These are phyloP conservation scores for Morella rubra DNA, from an alignment of 306 rosid species.

Conservation along the genomic window DNA sequence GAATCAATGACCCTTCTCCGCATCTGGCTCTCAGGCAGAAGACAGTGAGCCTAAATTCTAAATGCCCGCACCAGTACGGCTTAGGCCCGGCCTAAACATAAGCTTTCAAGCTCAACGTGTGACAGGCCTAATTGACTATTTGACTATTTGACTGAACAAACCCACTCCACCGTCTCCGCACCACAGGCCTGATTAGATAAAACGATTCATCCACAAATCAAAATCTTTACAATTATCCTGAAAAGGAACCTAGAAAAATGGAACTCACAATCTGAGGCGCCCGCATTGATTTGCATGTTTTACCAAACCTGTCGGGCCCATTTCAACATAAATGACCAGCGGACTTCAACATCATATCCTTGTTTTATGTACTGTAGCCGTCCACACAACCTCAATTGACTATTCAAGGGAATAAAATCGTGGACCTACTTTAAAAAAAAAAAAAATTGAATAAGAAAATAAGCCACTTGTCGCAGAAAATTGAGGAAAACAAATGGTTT, in stretches of 20 bases:
- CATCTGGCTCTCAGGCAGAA: too few relatives aligned
- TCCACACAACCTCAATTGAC: not conserved
- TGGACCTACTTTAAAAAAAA: not conserved
- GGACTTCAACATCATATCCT: not conserved
- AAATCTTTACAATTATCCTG: too few relatives aligned
- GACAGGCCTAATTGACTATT: too few relatives aligned
- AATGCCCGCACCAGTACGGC: too few relatives aligned
- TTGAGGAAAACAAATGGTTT: too few relatives aligned
- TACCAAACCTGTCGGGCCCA: not conserved
- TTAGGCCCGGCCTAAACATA: too few relatives aligned
- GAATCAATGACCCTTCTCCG: too few relatives aligned
- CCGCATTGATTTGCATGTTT: not conserved
- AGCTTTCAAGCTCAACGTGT: too few relatives aligned
- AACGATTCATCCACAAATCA: too few relatives aligned
- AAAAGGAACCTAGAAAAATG: too few relatives aligned
- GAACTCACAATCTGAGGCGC: too few relatives aligned
- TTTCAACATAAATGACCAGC: not conserved
- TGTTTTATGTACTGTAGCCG: not conserved
- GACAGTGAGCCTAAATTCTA: too few relatives aligned
- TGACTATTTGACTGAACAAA: not conserved
- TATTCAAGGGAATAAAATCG: not conserved
- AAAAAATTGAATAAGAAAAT: not conserved
- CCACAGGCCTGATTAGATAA: not conserved
- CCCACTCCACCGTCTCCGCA: not conserved
- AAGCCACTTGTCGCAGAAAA: not conserved